Base-by-base conservation (phyloP, 805 yeast genomes). In the Candida sanyiensis region DNA sequence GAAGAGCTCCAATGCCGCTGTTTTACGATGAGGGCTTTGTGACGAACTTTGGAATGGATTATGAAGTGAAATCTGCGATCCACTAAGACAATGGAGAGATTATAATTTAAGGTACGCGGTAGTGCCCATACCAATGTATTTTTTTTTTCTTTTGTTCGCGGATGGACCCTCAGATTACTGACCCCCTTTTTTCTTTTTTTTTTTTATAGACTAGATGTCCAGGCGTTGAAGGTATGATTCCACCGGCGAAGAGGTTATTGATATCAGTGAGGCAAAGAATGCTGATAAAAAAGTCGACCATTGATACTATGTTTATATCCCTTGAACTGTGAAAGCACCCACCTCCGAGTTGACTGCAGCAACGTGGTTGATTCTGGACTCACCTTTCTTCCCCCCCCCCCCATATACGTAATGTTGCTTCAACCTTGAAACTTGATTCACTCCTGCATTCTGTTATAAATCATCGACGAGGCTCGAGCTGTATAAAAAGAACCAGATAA, bases 1-100 rank as follows among this genome's bases (percentile, higher is more conserved):
- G 52, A 28, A 52, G 60, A 37, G 50, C 56, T 5, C 58, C 63
- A 27, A 57, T 56, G 15, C 69, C 69, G 10, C 48, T 64, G 8
- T 64, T 64, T 38, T 64, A 59, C 35, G 61, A 56, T 34, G 43
- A 49, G 4, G 60, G 57, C 7, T 64, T 49, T 27, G 40, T 40
- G 22, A 56, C 66, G 5, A 62, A 63, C 41, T 49, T 63, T 34
- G 31, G 20, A 16, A 9, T 33, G 6, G 13, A 33, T 7, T 33
- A 12, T 19, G 29, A 33, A 15, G 15, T 25, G 28, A 12, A 23
- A 25, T 25, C n/a, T 25, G 28, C n/a, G n/a, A n/a, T n/a, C n/a
- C n/a, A n/a, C n/a, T n/a, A n/a, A n/a, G n/a, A n/a, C n/a, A n/a
- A n/a, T n/a, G n/a, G n/a, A n/a, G n/a, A n/a, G n/a, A n/a, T n/a